Conservation (phyloP, 2,329 filamentous ascomycete genomes). For the Pseudogymnoascus sp. region DNA sequence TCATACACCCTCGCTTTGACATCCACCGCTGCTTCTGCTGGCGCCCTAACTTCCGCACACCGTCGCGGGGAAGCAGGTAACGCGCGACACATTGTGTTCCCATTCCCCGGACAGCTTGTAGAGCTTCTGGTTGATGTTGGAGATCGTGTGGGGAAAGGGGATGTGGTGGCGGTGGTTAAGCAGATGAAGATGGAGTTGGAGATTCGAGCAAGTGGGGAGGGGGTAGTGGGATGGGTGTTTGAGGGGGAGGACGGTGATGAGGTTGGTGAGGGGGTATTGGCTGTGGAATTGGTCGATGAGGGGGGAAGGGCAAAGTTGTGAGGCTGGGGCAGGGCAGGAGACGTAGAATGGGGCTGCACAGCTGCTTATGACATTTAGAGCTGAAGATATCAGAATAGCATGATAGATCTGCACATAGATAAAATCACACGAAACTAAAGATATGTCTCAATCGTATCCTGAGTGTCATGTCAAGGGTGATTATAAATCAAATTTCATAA, state of each 20-base stretch:
- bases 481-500: neutral
- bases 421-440: neutral
- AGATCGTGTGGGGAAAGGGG: constrained; percentile 42
- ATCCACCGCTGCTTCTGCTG: constrained; percentile 40
- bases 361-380: neutral
- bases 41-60: constrained; percentile 42
- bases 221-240: constrained; percentile 23
- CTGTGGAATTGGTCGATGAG: constrained; percentile 11
- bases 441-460: neutral
- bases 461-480: neutral
- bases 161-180: constrained; percentile 52
- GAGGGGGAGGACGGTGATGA: constrained; percentile 25
- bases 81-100: constrained; percentile 46
- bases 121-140: constrained; percentile 51
- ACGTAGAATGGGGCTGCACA: neutral
- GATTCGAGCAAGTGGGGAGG: constrained; percentile 35
- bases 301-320: neutral
- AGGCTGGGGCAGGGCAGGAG: neutral
- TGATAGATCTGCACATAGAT: neutral
- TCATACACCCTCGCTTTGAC: constrained; percentile 36
- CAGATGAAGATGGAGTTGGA: constrained; percentile 69
- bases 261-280: constrained; percentile 24
- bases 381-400: neutral
- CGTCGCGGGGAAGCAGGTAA: constrained; percentile 44
- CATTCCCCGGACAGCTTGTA: constrained; percentile 52